phyloP scores from a whole-genome alignment of 73 alveolate genomes.

The Symbiodinium natans region DNA sequence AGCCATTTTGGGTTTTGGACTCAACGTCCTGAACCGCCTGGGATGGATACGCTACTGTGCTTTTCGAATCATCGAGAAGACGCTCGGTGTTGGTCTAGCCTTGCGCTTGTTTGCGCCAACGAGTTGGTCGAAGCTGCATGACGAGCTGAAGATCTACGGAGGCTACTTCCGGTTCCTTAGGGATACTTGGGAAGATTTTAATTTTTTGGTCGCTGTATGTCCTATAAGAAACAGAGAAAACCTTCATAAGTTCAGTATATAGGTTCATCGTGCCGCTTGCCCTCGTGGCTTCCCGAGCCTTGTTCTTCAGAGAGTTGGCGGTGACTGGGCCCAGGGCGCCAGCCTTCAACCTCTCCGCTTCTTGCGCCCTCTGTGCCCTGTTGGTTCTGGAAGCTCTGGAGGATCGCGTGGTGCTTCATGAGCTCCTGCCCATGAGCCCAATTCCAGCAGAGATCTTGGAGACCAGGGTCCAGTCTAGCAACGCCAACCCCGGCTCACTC shows the following conservation, averaged over 20 bases:
- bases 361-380: not conserved
- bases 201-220: too few species aligned
- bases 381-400: not conserved
- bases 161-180: conserved; percentile 48
- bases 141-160: conserved; percentile 26
- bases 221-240: too few species aligned
- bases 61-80: not conserved
- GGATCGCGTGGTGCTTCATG: conserved; percentile 9
- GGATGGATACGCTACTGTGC: conserved; percentile 9
- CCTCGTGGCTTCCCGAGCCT: conserved; percentile 14
- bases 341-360: conserved; percentile 17
- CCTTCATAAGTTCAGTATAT: too few species aligned
- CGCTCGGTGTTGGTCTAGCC: not conserved
- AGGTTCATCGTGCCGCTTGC: conserved; percentile 20
- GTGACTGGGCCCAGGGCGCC: not conserved
- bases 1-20: not conserved
- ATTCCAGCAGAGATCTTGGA: not conserved
- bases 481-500: not conserved
- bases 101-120: not conserved
- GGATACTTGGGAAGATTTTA: too few species aligned
- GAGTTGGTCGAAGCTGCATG: conserved; percentile 26
- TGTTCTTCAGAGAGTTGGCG: not conserved
- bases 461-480: not conserved
- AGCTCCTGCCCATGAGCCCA: not conserved
- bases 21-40: conserved; percentile 17